Base-by-base conservation (phyloP, 768 basidiomycete species). In the Calocybe cyanea region DNA sequence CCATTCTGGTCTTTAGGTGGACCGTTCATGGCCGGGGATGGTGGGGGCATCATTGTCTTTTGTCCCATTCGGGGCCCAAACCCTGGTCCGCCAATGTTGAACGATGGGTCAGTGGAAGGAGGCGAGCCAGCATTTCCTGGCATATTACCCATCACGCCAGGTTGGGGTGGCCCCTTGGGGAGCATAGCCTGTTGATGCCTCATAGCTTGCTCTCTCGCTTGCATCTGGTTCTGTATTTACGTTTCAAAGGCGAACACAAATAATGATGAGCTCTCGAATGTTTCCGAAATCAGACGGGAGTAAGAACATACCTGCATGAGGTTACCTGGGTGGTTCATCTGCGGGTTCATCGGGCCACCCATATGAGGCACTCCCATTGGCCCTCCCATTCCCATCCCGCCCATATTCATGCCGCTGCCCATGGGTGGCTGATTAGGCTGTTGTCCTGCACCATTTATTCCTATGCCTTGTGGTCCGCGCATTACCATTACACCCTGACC, bases 41-140 rank as follows among this genome's bases (percentile, higher is more conserved):
- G 75, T 9, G 75, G 78, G 0, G 78, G 78, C 61, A 71, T 67
- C 75, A 77, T 78, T 39, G 62, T 59, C 38, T 58, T 63, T 52
- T 58, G 68, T 19, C 50, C 65, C 45, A 63, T 63, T 49, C 64
- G 63, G 49, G 53, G 63, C 46, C 53, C 52, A 40, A 69, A 69
- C n/a, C 52, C 55, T 9, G 61, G 58, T n/a, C 58, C 59, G 0
- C 53, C 48, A 21, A 68, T 60, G 24, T 61, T 61, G 56, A 77
- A 78, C 21, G 49, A 53, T 31, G 72, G 67, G 42, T 76, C 77
- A 14, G 68, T 62, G 3, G 73, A 57, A 50, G 67, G 59, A 11
- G 78, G 76, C n/a, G 76, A 77, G 11, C 66, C 65, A 13, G 65
- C 67, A 37, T 65, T 68, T 7, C 61, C 63, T 25, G 57, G 32